phyloP scores from a whole-genome alignment of 108 stramenopile genomes.

The Mayamaea pseudoterrestris region DNA sequence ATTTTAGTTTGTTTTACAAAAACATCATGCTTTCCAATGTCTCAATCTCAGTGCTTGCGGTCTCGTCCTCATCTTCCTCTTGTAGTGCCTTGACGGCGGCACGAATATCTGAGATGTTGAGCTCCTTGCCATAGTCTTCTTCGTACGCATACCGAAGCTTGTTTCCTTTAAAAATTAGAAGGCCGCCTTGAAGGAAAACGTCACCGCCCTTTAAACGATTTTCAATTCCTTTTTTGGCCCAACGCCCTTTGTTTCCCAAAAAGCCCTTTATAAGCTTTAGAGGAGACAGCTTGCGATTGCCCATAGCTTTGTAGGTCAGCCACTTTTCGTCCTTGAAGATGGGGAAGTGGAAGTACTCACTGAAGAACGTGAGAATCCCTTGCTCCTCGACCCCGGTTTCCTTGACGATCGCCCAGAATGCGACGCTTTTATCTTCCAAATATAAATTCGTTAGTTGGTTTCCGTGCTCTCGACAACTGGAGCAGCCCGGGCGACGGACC shows the following conservation, averaged over 20 bases:
- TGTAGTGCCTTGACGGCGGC: too few relatives aligned
- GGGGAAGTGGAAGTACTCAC: conserved; percentile 1
- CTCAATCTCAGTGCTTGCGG: too few relatives aligned
- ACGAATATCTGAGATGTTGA: too few relatives aligned
- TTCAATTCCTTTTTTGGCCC: background rate
- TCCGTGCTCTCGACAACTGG: too few relatives aligned
- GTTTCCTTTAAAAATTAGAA: background rate
- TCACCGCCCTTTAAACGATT: background rate
- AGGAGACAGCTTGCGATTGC: background rate
- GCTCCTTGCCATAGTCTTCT: background rate
- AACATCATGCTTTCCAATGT: too few relatives aligned
- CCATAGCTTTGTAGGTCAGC: conserved; percentile 3
- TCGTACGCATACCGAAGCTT: background rate
- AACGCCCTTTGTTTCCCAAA: background rate
- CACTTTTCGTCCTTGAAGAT: conserved; percentile 3
- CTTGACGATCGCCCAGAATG: background rate
- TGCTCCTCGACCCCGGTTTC: conserved; percentile 1
- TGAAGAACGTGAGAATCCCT: background rate
- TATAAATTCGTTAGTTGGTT: background rate
- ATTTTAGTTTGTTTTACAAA: too few relatives aligned
- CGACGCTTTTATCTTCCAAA: background rate
- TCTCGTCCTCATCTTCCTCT: too few relatives aligned
- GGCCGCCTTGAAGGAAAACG: background rate
- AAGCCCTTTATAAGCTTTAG: background rate
- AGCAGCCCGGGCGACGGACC: too few relatives aligned